Percentiles rank a stretch among this genome's conserved stretches.
phyloP scores from a whole-genome alignment of 2,329 filamentous ascomycete genomes.

The Pleomassaria siparia region DNA sequence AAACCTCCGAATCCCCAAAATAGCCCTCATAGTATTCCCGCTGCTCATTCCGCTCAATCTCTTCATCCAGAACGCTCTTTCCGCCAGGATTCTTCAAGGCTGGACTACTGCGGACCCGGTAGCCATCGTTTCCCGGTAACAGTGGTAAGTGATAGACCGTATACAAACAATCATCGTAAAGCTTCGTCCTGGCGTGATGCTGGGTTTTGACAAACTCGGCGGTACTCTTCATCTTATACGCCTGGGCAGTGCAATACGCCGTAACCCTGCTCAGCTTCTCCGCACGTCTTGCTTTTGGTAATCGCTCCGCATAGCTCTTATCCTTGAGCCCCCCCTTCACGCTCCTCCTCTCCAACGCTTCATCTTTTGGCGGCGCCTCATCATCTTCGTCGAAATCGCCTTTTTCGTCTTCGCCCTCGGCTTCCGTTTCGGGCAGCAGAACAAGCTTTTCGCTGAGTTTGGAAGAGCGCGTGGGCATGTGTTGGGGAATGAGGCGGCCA shows the following conservation, averaged over 20 bases:
- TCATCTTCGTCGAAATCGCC: slow-evolving; percentile 61
- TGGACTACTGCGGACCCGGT: slow-evolving; percentile 84
- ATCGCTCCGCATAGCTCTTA: slow-evolving; percentile 90
- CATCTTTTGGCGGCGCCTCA: slow-evolving; percentile 65
- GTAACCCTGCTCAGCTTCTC: slow-evolving; percentile 89
- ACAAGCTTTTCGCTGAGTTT: slow-evolving; percentile 98
- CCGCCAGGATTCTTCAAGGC: slow-evolving; percentile 91
- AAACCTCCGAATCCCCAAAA: slow-evolving; percentile 70
- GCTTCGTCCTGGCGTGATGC: slow-evolving; percentile 88
- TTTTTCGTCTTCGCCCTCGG: slow-evolving; percentile 57
- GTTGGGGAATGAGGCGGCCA: slow-evolving; percentile 58
- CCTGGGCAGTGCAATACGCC: slow-evolving; percentile 93
- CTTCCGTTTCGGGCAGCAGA: slow-evolving; percentile 77
- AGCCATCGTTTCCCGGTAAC: slow-evolving; percentile 82
- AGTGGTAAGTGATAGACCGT: slow-evolving; percentile 92
- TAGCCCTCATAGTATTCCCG: slow-evolving; percentile 91
- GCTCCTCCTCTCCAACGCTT: slow-evolving; percentile 64
- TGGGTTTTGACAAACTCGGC: slow-evolving; percentile 84
- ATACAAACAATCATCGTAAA: slow-evolving; percentile 97
- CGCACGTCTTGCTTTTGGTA: slow-evolving; percentile 83
- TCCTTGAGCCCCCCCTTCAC: slow-evolving; percentile 65
- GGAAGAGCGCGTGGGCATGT: slow-evolving; percentile 81
- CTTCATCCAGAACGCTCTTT: slow-evolving; percentile 88
- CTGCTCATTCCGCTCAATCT: slow-evolving; percentile 91
- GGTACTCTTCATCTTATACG: slow-evolving; percentile 85